Conservation (phyloP, 805 yeast species). For the Cyberlindnera mrakii region DNA sequence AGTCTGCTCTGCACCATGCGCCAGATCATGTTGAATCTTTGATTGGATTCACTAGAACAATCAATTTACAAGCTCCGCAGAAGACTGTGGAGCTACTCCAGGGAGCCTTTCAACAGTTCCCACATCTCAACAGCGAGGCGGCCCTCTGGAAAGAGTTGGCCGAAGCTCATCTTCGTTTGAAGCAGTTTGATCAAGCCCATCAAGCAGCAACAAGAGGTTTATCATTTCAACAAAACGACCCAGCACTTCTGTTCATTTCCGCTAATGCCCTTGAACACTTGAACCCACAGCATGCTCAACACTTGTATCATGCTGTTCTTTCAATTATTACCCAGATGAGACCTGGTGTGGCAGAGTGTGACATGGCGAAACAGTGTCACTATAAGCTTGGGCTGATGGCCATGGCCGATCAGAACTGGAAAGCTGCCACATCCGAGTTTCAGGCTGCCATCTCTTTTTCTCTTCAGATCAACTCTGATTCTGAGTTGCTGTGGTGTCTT, state of each 20-base stretch:
- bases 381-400: slow-evolving; percentile 53
- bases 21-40: slow-evolving; percentile 21
- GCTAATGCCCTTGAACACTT: slow-evolving; percentile 44
- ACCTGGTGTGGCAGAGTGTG: slow-evolving; percentile 31
- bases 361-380: slow-evolving; percentile 45
- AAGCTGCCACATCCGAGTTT: slow-evolving; percentile 43
- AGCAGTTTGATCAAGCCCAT: slow-evolving; percentile 48
- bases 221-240: slow-evolving; percentile 32
- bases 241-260: slow-evolving; percentile 40
- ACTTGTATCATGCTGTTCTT: slow-evolving; percentile 40
- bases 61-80: slow-evolving; percentile 15
- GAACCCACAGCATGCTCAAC: slow-evolving; percentile 39
- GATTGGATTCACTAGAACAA: slow-evolving; percentile 10
- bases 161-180: slow-evolving; percentile 42
- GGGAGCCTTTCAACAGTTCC: slow-evolving; percentile 23
- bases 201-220: slow-evolving; percentile 39
- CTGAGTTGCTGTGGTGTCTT: slow-evolving; percentile 42
- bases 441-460: slow-evolving; percentile 37
- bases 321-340: slow-evolving; percentile 27
- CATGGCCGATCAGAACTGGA: slow-evolving; percentile 43
- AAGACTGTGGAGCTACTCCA: slow-evolving; percentile 17
- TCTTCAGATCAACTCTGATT: slow-evolving; percentile 7
- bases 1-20: slow-evolving; percentile 17
- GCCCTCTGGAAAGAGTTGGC: slow-evolving; percentile 44
- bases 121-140: slow-evolving; percentile 33